Base-by-base conservation (phyloP, 768 basidiomycete species). In the Leucocoprinus leucothites region DNA sequence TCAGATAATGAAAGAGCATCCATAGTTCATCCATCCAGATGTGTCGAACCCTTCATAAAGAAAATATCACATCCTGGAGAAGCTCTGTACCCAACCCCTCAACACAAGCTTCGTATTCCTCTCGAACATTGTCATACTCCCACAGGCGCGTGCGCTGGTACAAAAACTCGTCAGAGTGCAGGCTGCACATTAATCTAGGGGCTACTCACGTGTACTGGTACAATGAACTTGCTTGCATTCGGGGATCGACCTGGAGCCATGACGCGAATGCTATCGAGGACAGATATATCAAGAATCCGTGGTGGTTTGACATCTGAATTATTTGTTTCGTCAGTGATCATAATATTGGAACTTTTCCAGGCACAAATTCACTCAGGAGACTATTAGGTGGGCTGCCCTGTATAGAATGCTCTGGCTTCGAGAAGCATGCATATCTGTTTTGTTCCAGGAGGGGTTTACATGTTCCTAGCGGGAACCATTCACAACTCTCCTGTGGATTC, bases 341-440 rank as follows among this genome's bases (percentile, higher is more conserved):
- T n/a, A 38, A 19, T 34, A 18, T 11, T n/a, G 9, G 6, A 18
- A 18, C 3, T 14, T 28, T 19, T 24, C 19, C 28, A 24, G n/a
- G 3, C 8, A 35, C n/a, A 21, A 21, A 19, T 42, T 36, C 46
- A 62, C 64, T 58, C 31, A 45, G 26, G 47, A 57, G 31, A n/a
- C 62, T 53, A 57, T 62, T 64, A 18, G 69, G 65, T 26, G 69
- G 49, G 19, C 55, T 53, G 28, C 66, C 66, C 45, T 64, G 66
- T 26, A 74, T 68, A 1, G 83, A 88, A 57, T 79, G 79, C 31
- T 79, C 75, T n/a, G 82, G 85, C 40, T 79, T 68, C 16, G 85
- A 82, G 67, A 87, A 95, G 62, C 76, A 80, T 21, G 82, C 84
- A 66, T 91, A 90, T 66, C 83, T 78, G 64, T 84, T 71, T 60